Conservation (phyloP, 306 rosid species). For the Sophora flavescens region DNA sequence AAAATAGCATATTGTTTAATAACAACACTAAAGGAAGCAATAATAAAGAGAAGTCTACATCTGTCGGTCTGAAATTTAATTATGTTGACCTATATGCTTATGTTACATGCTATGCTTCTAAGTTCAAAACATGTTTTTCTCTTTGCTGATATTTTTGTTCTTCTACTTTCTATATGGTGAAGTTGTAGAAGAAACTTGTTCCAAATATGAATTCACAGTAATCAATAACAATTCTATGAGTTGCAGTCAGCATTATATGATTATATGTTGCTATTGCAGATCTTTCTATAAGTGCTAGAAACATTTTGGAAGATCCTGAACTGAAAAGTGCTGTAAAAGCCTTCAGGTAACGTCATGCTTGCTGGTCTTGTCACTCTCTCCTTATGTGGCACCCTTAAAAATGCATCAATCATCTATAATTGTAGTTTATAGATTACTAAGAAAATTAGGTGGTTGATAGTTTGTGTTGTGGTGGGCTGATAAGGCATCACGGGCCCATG, state of each 20-base stretch:
- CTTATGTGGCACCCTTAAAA: not conserved
- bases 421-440: conserved; percentile 11
- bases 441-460: not conserved
- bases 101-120: not conserved
- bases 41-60: not conserved
- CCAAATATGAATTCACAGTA: conserved; percentile 1
- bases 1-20: not conserved
- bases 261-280: conserved; percentile 59
- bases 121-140: conserved; percentile 19
- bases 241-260: not conserved
- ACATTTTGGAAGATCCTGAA: conserved; percentile 83
- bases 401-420: not conserved
- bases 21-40: not conserved
- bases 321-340: conserved; percentile 90
- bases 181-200: conserved; percentile 19
- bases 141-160: not conserved
- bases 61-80: conserved; percentile 23
- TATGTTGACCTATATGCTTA: not conserved
- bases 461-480: conserved; percentile 4
- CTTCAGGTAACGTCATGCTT: conserved; percentile 65
- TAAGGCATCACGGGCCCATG: not conserved
- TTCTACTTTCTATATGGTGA: not conserved
- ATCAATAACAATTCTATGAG: conserved; percentile 9
- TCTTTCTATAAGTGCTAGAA: conserved; percentile 85
- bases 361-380: not conserved